Evolutionary conservation across 441 rosid species (phyloP).

Genomic region (Brassica hybrid): DNA sequence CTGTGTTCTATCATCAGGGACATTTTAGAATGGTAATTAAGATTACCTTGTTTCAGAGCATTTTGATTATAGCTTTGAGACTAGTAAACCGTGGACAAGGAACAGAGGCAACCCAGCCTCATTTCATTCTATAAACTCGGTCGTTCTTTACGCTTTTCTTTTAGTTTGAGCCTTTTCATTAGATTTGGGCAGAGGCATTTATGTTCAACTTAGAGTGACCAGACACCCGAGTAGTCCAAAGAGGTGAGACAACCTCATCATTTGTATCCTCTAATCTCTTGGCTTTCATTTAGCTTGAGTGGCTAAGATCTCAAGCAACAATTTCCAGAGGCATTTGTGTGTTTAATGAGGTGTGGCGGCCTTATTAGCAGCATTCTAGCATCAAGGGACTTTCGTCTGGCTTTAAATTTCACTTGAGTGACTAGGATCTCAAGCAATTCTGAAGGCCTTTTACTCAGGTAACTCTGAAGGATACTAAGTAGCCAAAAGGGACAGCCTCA

Average conservation of each 20-base stretch:
- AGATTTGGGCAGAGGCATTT: not conserved
- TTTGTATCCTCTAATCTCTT: too few species aligned
- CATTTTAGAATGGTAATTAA: not conserved
- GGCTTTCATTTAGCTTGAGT: not conserved
- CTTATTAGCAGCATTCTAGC: too few species aligned
- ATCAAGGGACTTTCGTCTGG: not conserved
- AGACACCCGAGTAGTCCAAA: too few species aligned
- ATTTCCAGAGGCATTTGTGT: not conserved
- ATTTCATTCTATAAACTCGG: not conserved
- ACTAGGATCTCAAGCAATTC: not conserved
- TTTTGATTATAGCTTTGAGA: too few species aligned
- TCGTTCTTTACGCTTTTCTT: too few species aligned
- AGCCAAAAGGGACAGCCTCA: not conserved
- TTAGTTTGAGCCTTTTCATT: not conserved
- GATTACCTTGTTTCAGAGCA: not conserved
- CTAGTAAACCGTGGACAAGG: not conserved
- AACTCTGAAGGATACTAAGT: not conserved
- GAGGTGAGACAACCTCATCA: not conserved
- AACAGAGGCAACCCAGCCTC: not conserved
- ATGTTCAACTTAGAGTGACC: not conserved
- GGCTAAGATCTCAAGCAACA: too few species aligned
- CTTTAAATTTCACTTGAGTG: not conserved
- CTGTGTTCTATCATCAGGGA: not conserved
- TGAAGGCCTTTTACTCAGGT: not conserved
- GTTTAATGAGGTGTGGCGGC: too few species aligned